These are phyloP conservation scores for Podospora anserina DNA, from an alignment of 495 filamentous ascomycete genomes.

Conservation along the genomic window DNA sequence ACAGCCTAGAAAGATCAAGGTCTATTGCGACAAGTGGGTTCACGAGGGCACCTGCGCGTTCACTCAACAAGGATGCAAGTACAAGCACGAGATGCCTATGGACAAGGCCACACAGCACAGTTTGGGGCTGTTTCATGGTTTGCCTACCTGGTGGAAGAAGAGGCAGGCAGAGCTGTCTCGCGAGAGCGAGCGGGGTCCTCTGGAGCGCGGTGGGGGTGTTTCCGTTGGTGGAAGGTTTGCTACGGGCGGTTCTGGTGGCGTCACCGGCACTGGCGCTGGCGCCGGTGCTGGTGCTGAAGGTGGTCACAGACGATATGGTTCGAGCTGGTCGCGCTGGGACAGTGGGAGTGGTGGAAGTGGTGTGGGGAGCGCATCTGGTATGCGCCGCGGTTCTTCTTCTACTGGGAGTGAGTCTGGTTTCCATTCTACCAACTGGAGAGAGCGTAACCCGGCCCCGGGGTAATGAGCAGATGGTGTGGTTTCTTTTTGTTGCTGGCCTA, in stretches of 20 bases:
- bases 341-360: neutral
- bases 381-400: neutral
- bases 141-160: conserved; percentile 52
- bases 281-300: neutral
- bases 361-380: neutral
- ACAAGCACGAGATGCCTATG: conserved; percentile 80
- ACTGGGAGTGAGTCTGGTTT: neutral
- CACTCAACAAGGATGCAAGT: conserved; percentile 78
- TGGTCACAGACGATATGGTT: neutral
- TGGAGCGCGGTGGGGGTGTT: neutral
- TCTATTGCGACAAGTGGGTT: conserved; percentile 86
- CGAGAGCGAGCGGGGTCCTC: neutral
- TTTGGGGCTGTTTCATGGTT: conserved; percentile 59
- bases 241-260: neutral
- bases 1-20: conserved; percentile 52
- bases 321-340: neutral
- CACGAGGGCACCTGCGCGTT: conserved; percentile 80
- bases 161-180: conserved; percentile 42
- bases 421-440: neutral
- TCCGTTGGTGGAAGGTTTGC: neutral
- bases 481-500: neutral
- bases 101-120: conserved; percentile 55
- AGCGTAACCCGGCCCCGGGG: no score
- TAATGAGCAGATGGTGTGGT: neutral
- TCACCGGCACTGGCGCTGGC: neutral